Percentiles rank a stretch among this genome's conserved stretches.
Evolutionary conservation across 164 flowering plant species (phyloP).

Genomic region (Hamamelis virginiana): DNA sequence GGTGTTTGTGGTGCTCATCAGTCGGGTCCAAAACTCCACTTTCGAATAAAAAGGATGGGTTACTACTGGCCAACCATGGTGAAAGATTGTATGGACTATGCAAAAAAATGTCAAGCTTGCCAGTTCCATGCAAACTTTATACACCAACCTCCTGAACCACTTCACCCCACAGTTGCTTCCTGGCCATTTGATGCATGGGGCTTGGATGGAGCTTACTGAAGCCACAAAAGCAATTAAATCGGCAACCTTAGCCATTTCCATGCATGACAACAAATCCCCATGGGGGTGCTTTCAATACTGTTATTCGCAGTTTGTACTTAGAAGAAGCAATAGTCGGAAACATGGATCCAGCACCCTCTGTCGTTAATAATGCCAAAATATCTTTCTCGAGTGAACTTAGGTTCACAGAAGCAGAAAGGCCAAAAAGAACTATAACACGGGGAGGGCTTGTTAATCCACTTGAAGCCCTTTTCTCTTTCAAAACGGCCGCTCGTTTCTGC

Average conservation of each 20-base stretch:
- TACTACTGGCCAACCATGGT: too few species aligned
- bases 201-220: too few species aligned
- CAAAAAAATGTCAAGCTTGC: too few species aligned
- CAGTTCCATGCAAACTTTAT: too few species aligned
- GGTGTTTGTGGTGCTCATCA: too few species aligned
- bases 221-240: constrained; percentile 95
- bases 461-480: constrained; percentile 79
- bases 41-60: too few species aligned
- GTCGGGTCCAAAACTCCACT: too few species aligned
- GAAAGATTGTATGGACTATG: too few species aligned
- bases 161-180: too few species aligned
- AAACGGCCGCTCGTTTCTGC: constrained; percentile 68
- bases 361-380: constrained; percentile 48
- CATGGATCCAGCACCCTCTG: constrained; percentile 29
- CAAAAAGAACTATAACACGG: constrained; percentile 84
- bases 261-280: constrained; percentile 78
- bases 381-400: constrained; percentile 55
- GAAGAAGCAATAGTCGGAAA: constrained; percentile 68
- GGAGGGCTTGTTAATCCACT: constrained; percentile 70
- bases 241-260: constrained; percentile 99
- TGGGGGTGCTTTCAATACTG: constrained; percentile 94
- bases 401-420: constrained; percentile 68
- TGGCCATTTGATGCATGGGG: too few species aligned
- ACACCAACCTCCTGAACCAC: too few species aligned
- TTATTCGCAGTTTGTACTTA: constrained; percentile 64